Evolutionary conservation across 352 stramenopile species (phyloP).

Genomic region (Pythium myriotylum): DNA sequence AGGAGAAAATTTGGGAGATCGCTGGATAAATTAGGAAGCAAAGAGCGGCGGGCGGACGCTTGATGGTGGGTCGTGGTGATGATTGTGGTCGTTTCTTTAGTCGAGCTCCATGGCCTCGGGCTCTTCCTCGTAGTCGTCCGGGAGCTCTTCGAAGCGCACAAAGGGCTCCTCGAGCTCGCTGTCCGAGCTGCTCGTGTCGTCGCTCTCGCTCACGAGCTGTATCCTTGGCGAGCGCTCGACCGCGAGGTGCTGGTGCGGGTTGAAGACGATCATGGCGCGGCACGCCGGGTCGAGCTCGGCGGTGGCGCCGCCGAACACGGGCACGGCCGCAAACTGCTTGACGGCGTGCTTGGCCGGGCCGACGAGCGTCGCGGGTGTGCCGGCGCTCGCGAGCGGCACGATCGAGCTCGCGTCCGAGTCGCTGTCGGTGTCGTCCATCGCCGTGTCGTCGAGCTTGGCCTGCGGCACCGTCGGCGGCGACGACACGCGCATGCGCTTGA

Average conservation of each 20-base stretch:
- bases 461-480: conserved; percentile 33
- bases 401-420: conserved; percentile 12
- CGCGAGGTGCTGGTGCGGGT: conserved; percentile 29
- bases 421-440: conserved; percentile 41
- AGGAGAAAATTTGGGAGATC: neutral
- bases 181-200: conserved; percentile 34
- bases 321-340: conserved; percentile 21
- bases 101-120: conserved; percentile 76
- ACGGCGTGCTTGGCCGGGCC: conserved; percentile 3
- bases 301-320: neutral
- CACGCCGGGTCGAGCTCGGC: conserved; percentile 27
- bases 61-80: too few species aligned
- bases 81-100: conserved; percentile 19
- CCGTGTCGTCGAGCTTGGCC: conserved; percentile 24
- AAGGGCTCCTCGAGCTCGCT: conserved; percentile 35
- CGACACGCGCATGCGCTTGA: conserved; percentile 75
- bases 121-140: conserved; percentile 51
- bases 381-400: conserved; percentile 8
- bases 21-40: neutral
- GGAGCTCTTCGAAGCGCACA: conserved; percentile 74
- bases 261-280: conserved; percentile 61
- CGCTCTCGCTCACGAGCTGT: conserved; percentile 52
- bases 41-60: too few species aligned
- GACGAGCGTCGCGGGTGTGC: conserved; percentile 8
- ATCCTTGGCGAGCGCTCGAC: conserved; percentile 37